These are phyloP conservation scores for Boletus rubropictus DNA, from an alignment of 768 basidiomycete species.

Conservation along the genomic window DNA sequence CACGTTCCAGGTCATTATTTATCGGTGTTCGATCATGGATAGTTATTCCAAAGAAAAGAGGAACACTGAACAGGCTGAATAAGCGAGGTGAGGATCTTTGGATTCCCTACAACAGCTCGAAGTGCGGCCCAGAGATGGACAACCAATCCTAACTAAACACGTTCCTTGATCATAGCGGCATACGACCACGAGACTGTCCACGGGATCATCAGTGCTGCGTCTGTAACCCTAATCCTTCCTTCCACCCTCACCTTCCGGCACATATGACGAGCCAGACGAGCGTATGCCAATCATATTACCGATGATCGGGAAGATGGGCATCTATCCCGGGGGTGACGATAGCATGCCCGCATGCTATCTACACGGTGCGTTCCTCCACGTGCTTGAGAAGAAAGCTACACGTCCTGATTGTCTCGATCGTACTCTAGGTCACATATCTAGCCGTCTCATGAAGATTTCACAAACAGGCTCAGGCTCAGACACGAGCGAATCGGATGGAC, in stretches of 20 bases:
- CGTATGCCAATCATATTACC: constrained; percentile 20
- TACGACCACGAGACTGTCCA: constrained; percentile 22
- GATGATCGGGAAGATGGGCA: constrained; percentile 23
- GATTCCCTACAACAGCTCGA: not conserved
- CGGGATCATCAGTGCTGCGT: constrained; percentile 18
- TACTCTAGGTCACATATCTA: constrained; percentile 16
- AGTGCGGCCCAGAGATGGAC: not conserved
- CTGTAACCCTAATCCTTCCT: constrained; percentile 26
- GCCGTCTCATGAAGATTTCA: constrained; percentile 25
- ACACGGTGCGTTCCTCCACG: constrained; percentile 6
- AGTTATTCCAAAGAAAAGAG: constrained; percentile 36
- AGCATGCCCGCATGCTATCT: constrained; percentile 17
- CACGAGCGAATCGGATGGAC: constrained; percentile 1
- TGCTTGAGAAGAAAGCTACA: no score
- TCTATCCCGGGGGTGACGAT: constrained; percentile 11
- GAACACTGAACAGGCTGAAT: constrained; percentile 24
- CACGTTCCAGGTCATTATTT: not conserved
- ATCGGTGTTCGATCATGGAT: constrained; percentile 36
- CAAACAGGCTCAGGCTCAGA: not conserved
- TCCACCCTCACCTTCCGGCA: constrained; percentile 12
- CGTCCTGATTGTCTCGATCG: not conserved
- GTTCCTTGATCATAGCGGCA: constrained; percentile 6
- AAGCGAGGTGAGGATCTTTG: constrained; percentile 16
- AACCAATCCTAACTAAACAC: not conserved
- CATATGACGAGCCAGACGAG: constrained; percentile 8